Conservation (phyloP, 2,329 filamentous ascomycete genomes). For the Exserohilum rostratum region DNA sequence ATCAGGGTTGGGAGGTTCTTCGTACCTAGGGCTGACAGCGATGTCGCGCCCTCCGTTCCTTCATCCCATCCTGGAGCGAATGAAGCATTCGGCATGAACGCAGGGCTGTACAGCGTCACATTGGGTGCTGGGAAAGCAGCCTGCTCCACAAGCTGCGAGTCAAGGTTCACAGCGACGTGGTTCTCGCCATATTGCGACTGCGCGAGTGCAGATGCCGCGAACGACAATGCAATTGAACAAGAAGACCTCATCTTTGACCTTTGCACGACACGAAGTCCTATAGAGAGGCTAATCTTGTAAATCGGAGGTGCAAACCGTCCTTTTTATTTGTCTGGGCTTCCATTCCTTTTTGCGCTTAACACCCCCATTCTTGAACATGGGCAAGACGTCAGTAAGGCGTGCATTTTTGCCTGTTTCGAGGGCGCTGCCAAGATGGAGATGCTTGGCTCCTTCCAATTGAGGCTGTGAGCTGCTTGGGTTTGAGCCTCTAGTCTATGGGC, state of each 20-base stretch:
- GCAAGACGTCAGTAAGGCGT: constrained; percentile 29
- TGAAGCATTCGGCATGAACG: constrained; percentile 35
- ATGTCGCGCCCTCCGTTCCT: constrained; percentile 43
- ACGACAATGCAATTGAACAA: constrained; percentile 6
- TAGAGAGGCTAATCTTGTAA: not conserved
- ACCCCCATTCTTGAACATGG: constrained; percentile 12
- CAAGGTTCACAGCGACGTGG: constrained; percentile 31
- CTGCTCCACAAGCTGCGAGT: constrained; percentile 43
- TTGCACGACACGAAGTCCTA: not conserved
- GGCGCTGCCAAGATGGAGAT: constrained; percentile 21
- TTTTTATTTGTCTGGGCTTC: not conserved
- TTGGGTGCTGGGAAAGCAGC: constrained; percentile 42
- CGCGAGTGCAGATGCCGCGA: constrained; percentile 21
- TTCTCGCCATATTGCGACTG: constrained; percentile 44
- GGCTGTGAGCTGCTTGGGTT: constrained; percentile 1
- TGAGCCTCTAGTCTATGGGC: not conserved
- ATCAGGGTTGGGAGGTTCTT: not conserved
- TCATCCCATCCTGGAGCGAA: constrained; percentile 36
- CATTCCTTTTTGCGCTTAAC: not conserved
- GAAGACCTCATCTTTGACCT: not conserved
- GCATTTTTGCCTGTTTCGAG: constrained; percentile 15
- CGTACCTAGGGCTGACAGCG: constrained; percentile 30
- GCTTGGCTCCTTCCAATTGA: constrained; percentile 26
- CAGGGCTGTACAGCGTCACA: constrained; percentile 39
- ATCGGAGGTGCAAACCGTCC: not conserved